Conservation (phyloP, 148 eudicot genomes). For the Rhododendron vialii region DNA sequence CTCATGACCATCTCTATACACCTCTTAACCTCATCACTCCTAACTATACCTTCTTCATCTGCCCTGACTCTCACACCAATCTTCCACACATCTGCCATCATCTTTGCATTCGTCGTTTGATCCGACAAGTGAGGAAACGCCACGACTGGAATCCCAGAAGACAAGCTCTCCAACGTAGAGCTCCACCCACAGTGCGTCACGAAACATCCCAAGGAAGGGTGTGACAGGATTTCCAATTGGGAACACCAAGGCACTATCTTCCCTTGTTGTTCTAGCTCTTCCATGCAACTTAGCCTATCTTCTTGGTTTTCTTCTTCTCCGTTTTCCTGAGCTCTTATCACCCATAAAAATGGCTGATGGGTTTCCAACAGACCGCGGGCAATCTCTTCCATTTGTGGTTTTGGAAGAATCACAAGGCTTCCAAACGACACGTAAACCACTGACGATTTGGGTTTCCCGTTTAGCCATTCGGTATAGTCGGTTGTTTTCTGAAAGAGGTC, state of each 20-base stretch:
- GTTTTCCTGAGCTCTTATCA: slow-evolving; percentile 21
- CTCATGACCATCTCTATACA: slow-evolving; percentile 37
- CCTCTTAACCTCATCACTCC: slow-evolving; percentile 39
- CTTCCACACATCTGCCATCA: slow-evolving; percentile 39
- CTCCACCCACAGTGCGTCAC: slow-evolving; percentile 46
- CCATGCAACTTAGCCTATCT: slow-evolving; percentile 14
- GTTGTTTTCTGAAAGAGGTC: slow-evolving; percentile 15
- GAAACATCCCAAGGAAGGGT: slow-evolving; percentile 7
- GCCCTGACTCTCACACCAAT: slow-evolving; percentile 30
- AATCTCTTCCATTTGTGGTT: slow-evolving; percentile 29
- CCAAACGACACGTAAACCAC: slow-evolving; percentile 47
- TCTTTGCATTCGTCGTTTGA: slow-evolving; percentile 46
- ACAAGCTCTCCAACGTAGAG: slow-evolving; percentile 39
- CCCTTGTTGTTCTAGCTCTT: slow-evolving; percentile 21
- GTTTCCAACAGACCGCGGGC: slow-evolving; percentile 27
- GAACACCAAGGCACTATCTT: slow-evolving; percentile 23
- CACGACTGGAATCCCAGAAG: slow-evolving; percentile 41
- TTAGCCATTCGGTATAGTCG: slow-evolving; percentile 33
- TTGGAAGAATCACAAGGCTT: slow-evolving; percentile 22
- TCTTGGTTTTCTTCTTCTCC: neutral
- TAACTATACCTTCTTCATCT: slow-evolving; percentile 28
- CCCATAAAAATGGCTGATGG: slow-evolving; percentile 37
- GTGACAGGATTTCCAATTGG: neutral
- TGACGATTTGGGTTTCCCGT: slow-evolving; percentile 24
- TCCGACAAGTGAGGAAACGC: slow-evolving; percentile 43